Percentiles rank a stretch among this genome's conserved stretches.
These are phyloP conservation scores for Candida dubliniensis DNA, from an alignment of 1,139 yeast genomes.

Conservation along the genomic window DNA sequence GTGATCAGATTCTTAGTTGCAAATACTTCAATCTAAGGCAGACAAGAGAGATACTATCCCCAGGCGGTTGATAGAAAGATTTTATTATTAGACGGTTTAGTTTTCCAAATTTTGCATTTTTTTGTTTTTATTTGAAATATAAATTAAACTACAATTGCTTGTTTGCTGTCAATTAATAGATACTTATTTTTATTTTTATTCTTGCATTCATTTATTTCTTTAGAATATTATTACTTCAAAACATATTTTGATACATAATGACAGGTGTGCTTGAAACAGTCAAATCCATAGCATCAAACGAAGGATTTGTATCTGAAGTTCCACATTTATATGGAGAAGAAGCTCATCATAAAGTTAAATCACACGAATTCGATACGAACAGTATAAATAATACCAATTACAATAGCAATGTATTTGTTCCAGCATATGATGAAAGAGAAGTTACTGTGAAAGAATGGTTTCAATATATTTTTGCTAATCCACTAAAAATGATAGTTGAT, in stretches of 20 bases:
- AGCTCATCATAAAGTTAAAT: conserved; percentile 8
- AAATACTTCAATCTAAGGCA: too few relatives aligned
- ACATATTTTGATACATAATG: conserved; percentile 10
- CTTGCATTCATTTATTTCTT: background rate
- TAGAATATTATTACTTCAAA: too few relatives aligned
- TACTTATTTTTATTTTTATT: too few relatives aligned
- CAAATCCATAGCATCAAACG: conserved; percentile 13
- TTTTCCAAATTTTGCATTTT: too few relatives aligned
- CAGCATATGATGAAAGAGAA: conserved; percentile 42
- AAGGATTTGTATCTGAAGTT: conserved; percentile 18
- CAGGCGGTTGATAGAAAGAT: too few relatives aligned
- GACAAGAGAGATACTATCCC: too few relatives aligned
- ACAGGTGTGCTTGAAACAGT: conserved; percentile 14
- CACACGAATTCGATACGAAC: conserved; percentile 15
- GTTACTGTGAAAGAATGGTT: conserved; percentile 51
- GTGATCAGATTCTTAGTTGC: too few relatives aligned
- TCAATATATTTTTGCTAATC: conserved; percentile 36
- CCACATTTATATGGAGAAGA: conserved; percentile 22
- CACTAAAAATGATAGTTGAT: conserved; percentile 34
- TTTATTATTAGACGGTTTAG: too few relatives aligned
- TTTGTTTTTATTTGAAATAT: too few relatives aligned
- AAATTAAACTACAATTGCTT: too few relatives aligned
- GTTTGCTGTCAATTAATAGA: too few relatives aligned
- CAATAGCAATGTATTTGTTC: conserved; percentile 22
- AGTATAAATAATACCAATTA: background rate